Evolutionary conservation across 192 early-diverging fungal species (phyloP), one percentile per base, ranked within the genome.

Genomic region (Coemansia sp.): DNA sequence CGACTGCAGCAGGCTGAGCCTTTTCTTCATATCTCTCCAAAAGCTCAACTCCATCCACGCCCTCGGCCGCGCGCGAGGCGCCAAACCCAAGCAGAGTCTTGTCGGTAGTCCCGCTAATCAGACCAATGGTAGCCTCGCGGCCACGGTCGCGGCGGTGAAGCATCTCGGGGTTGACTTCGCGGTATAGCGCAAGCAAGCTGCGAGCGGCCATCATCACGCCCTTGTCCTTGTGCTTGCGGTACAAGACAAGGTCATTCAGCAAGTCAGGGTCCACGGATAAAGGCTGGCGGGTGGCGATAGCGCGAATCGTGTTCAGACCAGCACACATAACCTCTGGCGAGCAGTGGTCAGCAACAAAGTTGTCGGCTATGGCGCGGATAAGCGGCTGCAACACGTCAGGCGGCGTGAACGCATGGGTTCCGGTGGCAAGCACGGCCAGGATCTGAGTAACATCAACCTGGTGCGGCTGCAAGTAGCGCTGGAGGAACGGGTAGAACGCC

Each of bases 101-200:
- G 55, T 85, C 87, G 43, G 89, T 81, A 64, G 87, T 53, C 11
- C 73, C 74, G 18, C 41, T 69, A 22, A 36, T 92, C 69, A 97
- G 76, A 53, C 81, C 82, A 55, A 96, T 89, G 6, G 91, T 86
- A 10, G 92, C 96, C 8, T 82, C 86, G 78, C 96, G 96, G 36
- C 97, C 96, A 50, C 98, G 87, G 69, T 99, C 96, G 76, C 95
- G 95, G 74, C 93, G 92, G 55, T 89, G 86, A 22, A 99, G 87
- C 87, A 99, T 77, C 81, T 95, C 91, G 6, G 98, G 98, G 82
- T 99, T 98, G 65, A 97, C 78, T 68, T 98, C 95, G 27, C 98
- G 85, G 88, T 91, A 99, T n/a, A 99, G 87, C 29, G 87, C 85
- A 64, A 99, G 90, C 73, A 99, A 80, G 5, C 95, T 91, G 57